These are phyloP conservation scores for Solanum tarapatanum DNA, from an alignment of 257 asterid species.

Conservation along the genomic window DNA sequence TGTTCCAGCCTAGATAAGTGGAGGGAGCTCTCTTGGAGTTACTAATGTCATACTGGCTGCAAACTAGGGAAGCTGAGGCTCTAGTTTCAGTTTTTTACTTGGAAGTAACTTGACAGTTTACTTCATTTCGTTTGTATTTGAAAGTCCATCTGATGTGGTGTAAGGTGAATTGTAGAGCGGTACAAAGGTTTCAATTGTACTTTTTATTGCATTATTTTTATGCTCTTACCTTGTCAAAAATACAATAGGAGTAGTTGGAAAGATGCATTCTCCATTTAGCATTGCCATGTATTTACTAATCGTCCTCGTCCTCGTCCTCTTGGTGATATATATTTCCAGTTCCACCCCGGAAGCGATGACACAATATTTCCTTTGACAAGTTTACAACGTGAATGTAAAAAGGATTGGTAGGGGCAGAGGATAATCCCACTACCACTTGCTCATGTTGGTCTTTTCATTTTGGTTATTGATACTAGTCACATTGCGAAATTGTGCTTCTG, in stretches of 20 bases:
- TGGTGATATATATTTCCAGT: neutral
- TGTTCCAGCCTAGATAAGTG: conserved; percentile 38
- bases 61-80: neutral
- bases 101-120: neutral
- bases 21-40: neutral
- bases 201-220: neutral
- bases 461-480: too few relatives aligned
- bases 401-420: neutral
- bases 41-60: neutral
- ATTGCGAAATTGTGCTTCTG: too few relatives aligned
- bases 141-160: neutral
- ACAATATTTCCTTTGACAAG: conserved; percentile 28
- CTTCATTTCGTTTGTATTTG: neutral
- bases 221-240: neutral
- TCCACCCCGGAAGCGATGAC: conserved; percentile 67
- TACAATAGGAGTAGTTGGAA: neutral
- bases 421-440: too few relatives aligned
- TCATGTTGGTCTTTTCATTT: too few relatives aligned
- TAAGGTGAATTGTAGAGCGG: neutral
- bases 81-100: too few relatives aligned
- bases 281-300: neutral
- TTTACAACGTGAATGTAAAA: too few relatives aligned
- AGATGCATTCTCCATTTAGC: neutral
- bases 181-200: neutral
- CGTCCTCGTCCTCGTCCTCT: neutral